Conservation (phyloP, 352 stramenopile species). For the Pythium biforme region DNA sequence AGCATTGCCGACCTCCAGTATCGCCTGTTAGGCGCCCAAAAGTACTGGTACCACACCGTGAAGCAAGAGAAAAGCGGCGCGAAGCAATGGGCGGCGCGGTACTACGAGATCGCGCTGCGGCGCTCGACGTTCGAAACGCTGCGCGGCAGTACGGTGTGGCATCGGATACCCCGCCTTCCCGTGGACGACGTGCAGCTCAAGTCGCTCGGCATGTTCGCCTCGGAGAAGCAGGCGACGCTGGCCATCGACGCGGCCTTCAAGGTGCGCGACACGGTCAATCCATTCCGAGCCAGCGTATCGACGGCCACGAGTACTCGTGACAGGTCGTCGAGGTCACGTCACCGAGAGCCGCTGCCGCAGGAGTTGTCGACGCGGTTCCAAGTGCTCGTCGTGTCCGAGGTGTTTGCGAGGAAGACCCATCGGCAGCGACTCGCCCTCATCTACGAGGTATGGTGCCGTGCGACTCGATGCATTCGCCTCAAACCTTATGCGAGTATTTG, state of each 20-base stretch:
- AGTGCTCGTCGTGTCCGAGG: slow-evolving; percentile 47
- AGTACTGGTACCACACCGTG: slow-evolving; percentile 68
- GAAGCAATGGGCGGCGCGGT: slow-evolving; percentile 58
- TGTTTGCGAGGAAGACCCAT: slow-evolving; percentile 47
- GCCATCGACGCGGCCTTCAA: slow-evolving; percentile 35
- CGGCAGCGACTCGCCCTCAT: slow-evolving; percentile 46
- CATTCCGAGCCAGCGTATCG: slow-evolving; percentile 13
- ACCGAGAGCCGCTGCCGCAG: slow-evolving; percentile 24
- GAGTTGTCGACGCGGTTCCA: slow-evolving; percentile 43
- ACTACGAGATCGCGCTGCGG: slow-evolving; percentile 52
- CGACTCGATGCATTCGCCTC: too few relatives aligned
- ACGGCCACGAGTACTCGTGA: neutral
- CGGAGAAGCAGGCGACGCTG: slow-evolving; percentile 41
- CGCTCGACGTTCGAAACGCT: slow-evolving; percentile 34
- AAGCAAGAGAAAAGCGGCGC: slow-evolving; percentile 62
- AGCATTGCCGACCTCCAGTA: slow-evolving; percentile 64
- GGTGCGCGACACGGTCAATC: slow-evolving; percentile 24
- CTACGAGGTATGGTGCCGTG: slow-evolving; percentile 27
- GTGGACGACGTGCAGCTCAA: slow-evolving; percentile 48
- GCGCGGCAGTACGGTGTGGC: slow-evolving; percentile 22
- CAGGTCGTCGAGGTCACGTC: neutral
- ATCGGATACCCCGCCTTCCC: slow-evolving; percentile 33
- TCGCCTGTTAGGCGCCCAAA: slow-evolving; percentile 47
- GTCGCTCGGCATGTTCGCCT: slow-evolving; percentile 59
- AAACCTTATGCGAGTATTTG: neutral